Percentiles rank a stretch among this genome's conserved stretches.
phyloP scores from a whole-genome alignment of 495 filamentous ascomycete species.

The Aspergillus biplanus region DNA sequence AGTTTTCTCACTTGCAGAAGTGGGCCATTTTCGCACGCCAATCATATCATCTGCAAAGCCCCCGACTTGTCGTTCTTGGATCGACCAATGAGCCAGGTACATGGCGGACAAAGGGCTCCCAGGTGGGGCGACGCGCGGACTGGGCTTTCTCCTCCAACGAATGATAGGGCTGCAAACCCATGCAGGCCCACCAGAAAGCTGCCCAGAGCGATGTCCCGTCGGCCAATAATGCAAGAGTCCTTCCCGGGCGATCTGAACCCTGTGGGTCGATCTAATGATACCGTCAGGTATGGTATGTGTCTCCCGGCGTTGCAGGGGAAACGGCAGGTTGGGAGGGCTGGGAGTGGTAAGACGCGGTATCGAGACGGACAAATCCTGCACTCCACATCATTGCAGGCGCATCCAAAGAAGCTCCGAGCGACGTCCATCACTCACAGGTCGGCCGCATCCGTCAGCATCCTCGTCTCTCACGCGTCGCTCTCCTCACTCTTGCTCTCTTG shows the following conservation, averaged over 20 bases:
- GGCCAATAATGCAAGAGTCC: conserved; percentile 28
- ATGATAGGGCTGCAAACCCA: not conserved
- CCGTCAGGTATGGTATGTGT: conserved; percentile 21
- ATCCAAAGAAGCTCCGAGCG: conserved; percentile 21
- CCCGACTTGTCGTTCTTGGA: conserved; percentile 7
- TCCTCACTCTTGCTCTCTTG: conserved; percentile 14
- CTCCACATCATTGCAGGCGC: conserved; percentile 20
- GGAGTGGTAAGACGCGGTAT: conserved; percentile 16
- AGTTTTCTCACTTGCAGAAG: conserved; percentile 7
- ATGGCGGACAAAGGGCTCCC: conserved; percentile 20
- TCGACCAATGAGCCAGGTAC: conserved; percentile 15
- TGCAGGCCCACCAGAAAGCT: conserved; percentile 10
- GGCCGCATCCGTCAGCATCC: conserved; percentile 22
- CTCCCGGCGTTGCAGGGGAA: not conserved
- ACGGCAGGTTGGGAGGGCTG: conserved; percentile 7
- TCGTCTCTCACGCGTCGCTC: conserved; percentile 20
- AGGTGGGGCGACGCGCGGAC: conserved; percentile 28
- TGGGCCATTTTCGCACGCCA: conserved; percentile 12
- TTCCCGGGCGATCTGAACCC: conserved; percentile 27
- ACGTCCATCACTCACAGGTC: conserved; percentile 14
- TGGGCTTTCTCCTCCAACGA: conserved; percentile 4
- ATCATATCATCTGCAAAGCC: conserved; percentile 10
- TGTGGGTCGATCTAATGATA: conserved; percentile 16
- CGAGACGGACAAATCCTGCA: conserved; percentile 23
- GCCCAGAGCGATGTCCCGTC: conserved; percentile 16